Base-by-base conservation (phyloP, 192 early-diverging fungal species). In the Kickxella alabastrina region DNA sequence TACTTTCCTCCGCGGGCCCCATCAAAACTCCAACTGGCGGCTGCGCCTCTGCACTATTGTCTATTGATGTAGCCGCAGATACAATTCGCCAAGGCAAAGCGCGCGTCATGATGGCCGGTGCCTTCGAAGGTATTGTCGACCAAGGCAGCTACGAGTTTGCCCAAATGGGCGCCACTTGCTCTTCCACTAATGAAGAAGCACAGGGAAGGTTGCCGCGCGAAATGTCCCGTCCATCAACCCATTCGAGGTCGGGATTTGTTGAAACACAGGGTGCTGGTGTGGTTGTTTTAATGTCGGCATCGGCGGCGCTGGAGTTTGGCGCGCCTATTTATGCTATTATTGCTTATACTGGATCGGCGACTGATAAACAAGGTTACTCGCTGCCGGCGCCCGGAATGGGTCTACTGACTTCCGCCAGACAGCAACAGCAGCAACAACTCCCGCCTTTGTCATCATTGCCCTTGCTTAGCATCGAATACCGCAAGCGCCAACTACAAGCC, bases 91-190 rank as follows among this genome's bases (percentile, higher is more conserved):
- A 77, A 22, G 92, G 92, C 52, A 92, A 92, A 77, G 95, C 95
- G 36, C 90, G 91, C 70, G 84, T 97, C 47, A 87, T 94, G 64
- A 65, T 97, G 43, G 92, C 90, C 28, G 95, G 95, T 68, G 95
- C 86, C 18, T 90, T 88, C 57, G 95, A 97, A 59, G 92, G 92
- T 48, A 91, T 92, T 78, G 87, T 88, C 44, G 92, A 93, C 65
- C 91, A 97, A 64, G 90, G 89, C 27, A 88, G 87, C 21, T 89
- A 90, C 57, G 95, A 97, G 78, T 97, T 97, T 76, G 93, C 92
- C 51, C 92, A 95, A 83, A 97, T 97, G 95, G 94, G 93, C 79
- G 95, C 95, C 24, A 97, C 95, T 17, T 85, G 83, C 56, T 90
- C 85, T 61, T 69, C 92, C 24, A 77, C 81, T 24, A 86, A 87